phyloP scores from a whole-genome alignment of 805 yeast genomes.

The Sugiyamaella smithiae region DNA sequence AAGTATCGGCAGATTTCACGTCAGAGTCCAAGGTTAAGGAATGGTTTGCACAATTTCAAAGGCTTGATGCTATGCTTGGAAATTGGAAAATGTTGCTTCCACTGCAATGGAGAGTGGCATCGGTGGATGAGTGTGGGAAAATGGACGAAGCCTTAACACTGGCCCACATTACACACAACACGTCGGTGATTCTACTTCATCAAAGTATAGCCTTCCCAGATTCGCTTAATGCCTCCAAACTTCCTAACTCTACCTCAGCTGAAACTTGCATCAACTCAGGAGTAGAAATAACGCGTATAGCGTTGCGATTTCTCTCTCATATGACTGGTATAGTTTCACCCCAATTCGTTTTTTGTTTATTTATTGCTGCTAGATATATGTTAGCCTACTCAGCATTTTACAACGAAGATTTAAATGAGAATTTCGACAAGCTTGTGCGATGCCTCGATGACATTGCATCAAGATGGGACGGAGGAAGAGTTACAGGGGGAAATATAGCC shows the following conservation, averaged over 20 bases:
- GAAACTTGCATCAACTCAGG: slow-evolving; percentile 21
- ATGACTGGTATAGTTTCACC: slow-evolving; percentile 15
- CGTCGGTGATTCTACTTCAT: slow-evolving; percentile 18
- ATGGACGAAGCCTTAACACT: slow-evolving; percentile 20
- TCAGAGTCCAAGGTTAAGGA: not conserved
- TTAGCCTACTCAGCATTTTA: slow-evolving; percentile 11
- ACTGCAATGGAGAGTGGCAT: slow-evolving; percentile 14
- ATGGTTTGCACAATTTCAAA: slow-evolving; percentile 15
- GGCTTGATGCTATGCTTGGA: slow-evolving; percentile 13
- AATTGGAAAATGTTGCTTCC: slow-evolving; percentile 19
- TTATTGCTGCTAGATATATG: slow-evolving; percentile 19
- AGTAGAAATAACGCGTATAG: slow-evolving; percentile 16
- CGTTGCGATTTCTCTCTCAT: slow-evolving; percentile 11
- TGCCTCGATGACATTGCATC: slow-evolving; percentile 16
- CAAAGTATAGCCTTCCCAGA: slow-evolving; percentile 16
- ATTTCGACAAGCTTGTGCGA: slow-evolving; percentile 12
- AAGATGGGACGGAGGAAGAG: slow-evolving; percentile 16
- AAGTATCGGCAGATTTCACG: not conserved
- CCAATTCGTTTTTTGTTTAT: slow-evolving; percentile 18
- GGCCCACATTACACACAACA: slow-evolving; percentile 18
- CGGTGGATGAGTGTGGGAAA: slow-evolving; percentile 11
- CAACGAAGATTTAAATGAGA: slow-evolving; percentile 1
- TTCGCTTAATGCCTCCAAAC: not conserved
- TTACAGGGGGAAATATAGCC: slow-evolving; percentile 8
- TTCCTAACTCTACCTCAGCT: slow-evolving; percentile 10